Evolutionary conservation across 495 filamentous ascomycete species (phyloP).

Genomic region (Mytilinidion resinicola): DNA sequence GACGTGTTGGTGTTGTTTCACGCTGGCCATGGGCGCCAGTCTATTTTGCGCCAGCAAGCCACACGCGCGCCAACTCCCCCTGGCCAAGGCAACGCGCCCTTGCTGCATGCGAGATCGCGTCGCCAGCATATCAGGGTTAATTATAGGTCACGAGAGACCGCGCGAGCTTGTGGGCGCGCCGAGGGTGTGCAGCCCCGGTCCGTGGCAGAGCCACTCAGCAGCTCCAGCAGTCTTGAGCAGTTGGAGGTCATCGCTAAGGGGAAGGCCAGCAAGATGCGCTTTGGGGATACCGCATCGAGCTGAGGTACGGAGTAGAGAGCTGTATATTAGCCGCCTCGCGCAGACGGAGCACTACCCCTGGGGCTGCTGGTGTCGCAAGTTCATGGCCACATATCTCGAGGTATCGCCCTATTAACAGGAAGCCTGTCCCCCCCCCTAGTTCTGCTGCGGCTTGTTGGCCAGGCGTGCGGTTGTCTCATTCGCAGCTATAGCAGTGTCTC

Average conservation of each 20-base stretch:
- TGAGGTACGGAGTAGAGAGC: too few species aligned
- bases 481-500: too few species aligned
- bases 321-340: too few species aligned
- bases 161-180: neutral
- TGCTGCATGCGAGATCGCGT: slow-evolving; percentile 11
- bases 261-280: too few species aligned
- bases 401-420: too few species aligned
- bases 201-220: slow-evolving; percentile 1
- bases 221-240: neutral
- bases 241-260: neutral
- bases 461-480: too few species aligned
- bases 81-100: neutral
- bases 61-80: slow-evolving; percentile 2
- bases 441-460: too few species aligned
- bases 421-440: too few species aligned
- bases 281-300: too few species aligned
- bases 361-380: too few species aligned
- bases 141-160: slow-evolving; percentile 24
- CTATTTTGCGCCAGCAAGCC: neutral
- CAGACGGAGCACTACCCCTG: too few species aligned
- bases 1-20: slow-evolving; percentile 13
- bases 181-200: slow-evolving; percentile 8
- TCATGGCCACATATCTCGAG: too few species aligned
- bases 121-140: slow-evolving; percentile 3
- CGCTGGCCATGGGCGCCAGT: slow-evolving; percentile 8